Base-by-base conservation (phyloP, 345 rosid species). In the Eucalyptus cloeziana region DNA sequence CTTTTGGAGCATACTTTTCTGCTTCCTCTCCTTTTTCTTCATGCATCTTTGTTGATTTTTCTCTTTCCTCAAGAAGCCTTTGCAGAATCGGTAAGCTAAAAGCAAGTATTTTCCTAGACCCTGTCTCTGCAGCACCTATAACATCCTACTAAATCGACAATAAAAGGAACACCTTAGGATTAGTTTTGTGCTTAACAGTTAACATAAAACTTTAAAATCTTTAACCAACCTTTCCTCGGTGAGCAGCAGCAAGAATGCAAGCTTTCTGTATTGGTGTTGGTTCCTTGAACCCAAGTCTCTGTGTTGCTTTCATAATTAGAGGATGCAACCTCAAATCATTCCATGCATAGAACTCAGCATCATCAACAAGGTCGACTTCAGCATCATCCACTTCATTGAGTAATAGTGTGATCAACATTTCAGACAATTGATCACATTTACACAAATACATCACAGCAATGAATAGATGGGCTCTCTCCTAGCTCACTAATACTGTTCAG, bases 61-160 rank as follows among this genome's bases (percentile, higher is more conserved):
- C 99, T 83, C 91, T 91, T 91, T 96, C 99, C 76, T 98, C 99
- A 50, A 97, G 92, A 33, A 98, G 94, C 86, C 99, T 98, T 90
- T 98, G 99, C 91, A 97, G 80, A 89, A 98, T 95, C 85, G 99
- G 99, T 91, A 98, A 92, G 87, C 99, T 99, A 93, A 98, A 98
- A 90, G 99, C 98, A 91, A 98, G 98, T 30, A 98, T 98, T 94
- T 97, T 98, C 86, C 99, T 99, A 40, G 98, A 98, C 81, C 99
- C 99, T 43, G 98, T 98, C 94, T 95, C 99, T 19, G 99, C 99
- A 85, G 99, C 98, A 79, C 99, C 99, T 88, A 96, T 89, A 81
- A 98, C 97, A 95, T 98, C 99, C 99, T 96, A 92, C 88, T 60
- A 85, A 86, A 90, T 83, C 62, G 90, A 91, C 13, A 76, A 67